Conservation (phyloP, 306 rosid genomes). For the Prunus padus region DNA sequence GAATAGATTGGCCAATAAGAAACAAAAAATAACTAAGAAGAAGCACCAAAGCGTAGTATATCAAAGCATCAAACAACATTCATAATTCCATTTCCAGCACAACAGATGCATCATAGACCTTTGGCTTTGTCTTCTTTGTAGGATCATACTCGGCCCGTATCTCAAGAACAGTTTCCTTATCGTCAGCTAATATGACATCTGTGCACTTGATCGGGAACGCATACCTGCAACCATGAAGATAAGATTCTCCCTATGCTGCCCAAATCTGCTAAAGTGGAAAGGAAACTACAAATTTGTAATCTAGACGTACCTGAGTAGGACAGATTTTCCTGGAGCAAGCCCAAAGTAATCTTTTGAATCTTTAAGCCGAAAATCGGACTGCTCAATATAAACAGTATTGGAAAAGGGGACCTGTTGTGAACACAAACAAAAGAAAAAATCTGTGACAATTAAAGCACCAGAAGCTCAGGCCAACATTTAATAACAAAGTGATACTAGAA, state of each 20-base stretch:
- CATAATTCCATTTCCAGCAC: slow-evolving; percentile 1
- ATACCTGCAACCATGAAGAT: slow-evolving; percentile 49
- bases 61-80: slow-evolving; percentile 13
- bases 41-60: background rate
- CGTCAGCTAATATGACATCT: slow-evolving; percentile 80
- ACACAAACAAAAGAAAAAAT: slow-evolving; percentile 3
- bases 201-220: slow-evolving; percentile 94
- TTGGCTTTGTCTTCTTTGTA: slow-evolving; percentile 90
- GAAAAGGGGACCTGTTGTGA: slow-evolving; percentile 72
- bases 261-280: slow-evolving; percentile 11
- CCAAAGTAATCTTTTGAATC: slow-evolving; percentile 96
- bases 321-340: slow-evolving; percentile 98
- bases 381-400: slow-evolving; percentile 75
- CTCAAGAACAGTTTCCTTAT: slow-evolving; percentile 80
- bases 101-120: slow-evolving; percentile 42
- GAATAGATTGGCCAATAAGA: background rate
- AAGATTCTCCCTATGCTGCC: slow-evolving; percentile 2
- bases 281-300: slow-evolving; percentile 17
- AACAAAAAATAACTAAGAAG: background rate
- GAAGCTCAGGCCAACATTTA: background rate
- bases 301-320: slow-evolving; percentile 65
- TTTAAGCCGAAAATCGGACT: slow-evolving; percentile 83
- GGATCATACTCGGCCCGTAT: slow-evolving; percentile 86
- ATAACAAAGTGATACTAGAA: background rate
- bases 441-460: background rate